Base-by-base conservation (phyloP, 441 rosid species). In the Flueggea neowawraea region DNA sequence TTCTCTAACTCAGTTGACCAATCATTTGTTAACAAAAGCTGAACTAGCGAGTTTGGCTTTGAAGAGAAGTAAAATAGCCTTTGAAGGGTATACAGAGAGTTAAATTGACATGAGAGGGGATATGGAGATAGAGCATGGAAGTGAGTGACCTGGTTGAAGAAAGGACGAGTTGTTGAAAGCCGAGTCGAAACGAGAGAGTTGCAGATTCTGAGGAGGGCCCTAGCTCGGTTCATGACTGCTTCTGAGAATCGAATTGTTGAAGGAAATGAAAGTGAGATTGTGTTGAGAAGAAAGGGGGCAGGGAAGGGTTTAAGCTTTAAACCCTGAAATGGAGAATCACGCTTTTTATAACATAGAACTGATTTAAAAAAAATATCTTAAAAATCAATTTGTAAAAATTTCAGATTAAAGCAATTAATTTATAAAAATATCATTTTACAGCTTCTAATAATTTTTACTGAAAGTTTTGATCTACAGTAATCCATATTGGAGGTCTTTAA, bases 1-100 rank as follows among this genome's bases (percentile, higher is more conserved):
- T 66, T 67, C 61, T 77, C 85, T 57, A 86, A 66, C 78, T 80
- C 94, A 16, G 69, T 48, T 5, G 88, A 82, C 92, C 95, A 88
- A 58, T 79, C 83, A 48, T 70, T 74, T 15, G 60, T 65, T 49
- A 62, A 50, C 5, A 90, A 10, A 31, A 85, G 81, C 15, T 85
- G 82, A 31, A 85, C 58, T 62, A 83, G 58, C 2, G 87, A 79
- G 63, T 69, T 69, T 57, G 91, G 68, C 50, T 70, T 65, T 43
- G 12, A 43, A 3, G 91, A 77, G 1, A 88, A 82, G 64, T 81
- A 82, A 39, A 36, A 41, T 4, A 70, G 68, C 55, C 31, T 69
- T 74, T 65, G 76, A 67, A 31, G 67, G 60, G 71, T 47, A 64
- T 69, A 31, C 47, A 58, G 36, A 58, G 54, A 65, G 58, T 50